Percentiles rank a stretch among this genome's conserved stretches.
phyloP scores from a whole-genome alignment of 2,329 filamentous ascomycete genomes.

The Penicillium paneum region DNA sequence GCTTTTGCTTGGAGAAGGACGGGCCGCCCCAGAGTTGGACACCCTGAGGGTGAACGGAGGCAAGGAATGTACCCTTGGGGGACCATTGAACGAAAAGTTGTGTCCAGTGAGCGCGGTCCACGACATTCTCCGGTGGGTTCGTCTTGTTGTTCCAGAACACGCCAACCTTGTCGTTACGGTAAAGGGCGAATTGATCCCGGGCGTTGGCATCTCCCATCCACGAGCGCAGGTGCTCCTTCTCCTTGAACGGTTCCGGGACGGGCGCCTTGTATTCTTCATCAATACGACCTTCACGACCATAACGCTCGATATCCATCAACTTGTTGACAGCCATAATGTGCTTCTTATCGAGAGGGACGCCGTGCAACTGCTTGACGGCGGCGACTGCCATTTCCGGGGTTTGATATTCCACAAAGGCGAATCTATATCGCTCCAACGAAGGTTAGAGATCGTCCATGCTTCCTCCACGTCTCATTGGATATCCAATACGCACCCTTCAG shows the following conservation, averaged over 20 bases:
- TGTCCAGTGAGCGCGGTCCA: constrained; percentile 94
- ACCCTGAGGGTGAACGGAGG: constrained; percentile 92
- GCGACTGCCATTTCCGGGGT: constrained; percentile 84
- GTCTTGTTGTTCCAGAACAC: constrained; percentile 99
- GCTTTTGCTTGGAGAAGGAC: constrained; percentile 83
- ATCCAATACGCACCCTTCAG: constrained; percentile 66
- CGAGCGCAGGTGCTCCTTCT: constrained; percentile 92
- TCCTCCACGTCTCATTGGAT: background rate
- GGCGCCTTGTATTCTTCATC: constrained; percentile 87
- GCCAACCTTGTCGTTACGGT: constrained; percentile 83
- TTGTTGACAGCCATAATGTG: constrained; percentile 97
- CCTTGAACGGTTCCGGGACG: constrained; percentile 75
- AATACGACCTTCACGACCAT: constrained; percentile 86
- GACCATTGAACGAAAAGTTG: constrained; percentile 99
- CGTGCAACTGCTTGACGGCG: constrained; percentile 84
- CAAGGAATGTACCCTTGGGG: constrained; percentile 86
- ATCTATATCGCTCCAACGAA: constrained; percentile 53
- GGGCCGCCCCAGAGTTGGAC: constrained; percentile 94
- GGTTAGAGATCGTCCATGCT: constrained; percentile 2
- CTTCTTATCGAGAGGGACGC: constrained; percentile 88
- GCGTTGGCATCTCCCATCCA: constrained; percentile 87
- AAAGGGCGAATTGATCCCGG: constrained; percentile 94
- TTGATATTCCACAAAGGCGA: constrained; percentile 95
- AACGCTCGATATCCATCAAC: constrained; percentile 95
- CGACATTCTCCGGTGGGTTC: constrained; percentile 79